Evolutionary conservation across 139 green algal genomes (phyloP), one percentile per base, ranked within the genome.

Genomic region (Monoraphidium neglectum): DNA sequence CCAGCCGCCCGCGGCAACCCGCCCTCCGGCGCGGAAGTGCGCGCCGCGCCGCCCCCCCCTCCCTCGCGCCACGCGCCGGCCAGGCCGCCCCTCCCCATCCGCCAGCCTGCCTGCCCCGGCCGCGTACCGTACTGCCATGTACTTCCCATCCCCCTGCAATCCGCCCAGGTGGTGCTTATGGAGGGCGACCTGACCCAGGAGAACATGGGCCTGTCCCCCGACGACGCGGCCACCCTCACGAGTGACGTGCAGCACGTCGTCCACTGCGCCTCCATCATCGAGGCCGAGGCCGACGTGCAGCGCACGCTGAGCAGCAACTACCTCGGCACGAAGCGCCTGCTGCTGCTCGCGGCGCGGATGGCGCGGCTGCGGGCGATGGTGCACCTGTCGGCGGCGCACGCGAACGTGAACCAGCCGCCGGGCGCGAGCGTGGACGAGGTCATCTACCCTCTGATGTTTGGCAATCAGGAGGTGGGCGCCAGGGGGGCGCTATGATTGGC

Each of bases 211-310:
- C 62, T 88, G 26, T 32, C 65, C 16, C 35, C 18, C 4, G 49
- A 36, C 6, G 72, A 81, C 28, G 15, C 62, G 36, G 23, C 64
- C 32, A 46, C 74, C 1, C 2, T 83, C 10, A 26, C 84, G 40
- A 18, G 38, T 36, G 47, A 79, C 21, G 53, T 73, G 10, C 71
- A 76, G 0, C 0, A 83, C 1, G 66, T 88, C 61, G 77, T 91
- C 1, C 87, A 91, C 68, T 82, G 62, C 36, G 87, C 87, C 2
- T 84, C 87, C 62, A 84, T 77, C 32, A 87, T 91, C 24, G 73
- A 74, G 23, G 80, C 90, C 4, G 84, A 90, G 46, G 87, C 87
- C 28, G 78, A 82, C 40, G 77, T 90, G 24, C 84, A 90, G 68
- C 36, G 60, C 23, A 85, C 87, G 0, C 69, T 91, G 54, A 54